Evolutionary conservation across 2,329 filamentous ascomycete species (phyloP).

Genomic region (Botrytis paeoniae): DNA sequence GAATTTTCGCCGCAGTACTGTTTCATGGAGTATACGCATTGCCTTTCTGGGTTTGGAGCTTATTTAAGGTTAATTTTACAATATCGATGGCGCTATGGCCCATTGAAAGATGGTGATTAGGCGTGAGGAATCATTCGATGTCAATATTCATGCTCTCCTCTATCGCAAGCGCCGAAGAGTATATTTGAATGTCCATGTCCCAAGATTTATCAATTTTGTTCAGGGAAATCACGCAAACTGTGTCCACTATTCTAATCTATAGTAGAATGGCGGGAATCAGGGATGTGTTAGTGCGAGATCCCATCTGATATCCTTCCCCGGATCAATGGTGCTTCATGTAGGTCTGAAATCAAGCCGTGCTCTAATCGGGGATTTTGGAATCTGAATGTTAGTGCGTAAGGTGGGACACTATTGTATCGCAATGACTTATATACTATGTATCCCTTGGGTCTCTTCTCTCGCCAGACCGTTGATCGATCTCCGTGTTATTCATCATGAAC

Average conservation of each 20-base stretch:
- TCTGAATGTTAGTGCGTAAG: not conserved
- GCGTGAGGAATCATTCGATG: not conserved
- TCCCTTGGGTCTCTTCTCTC: not conserved
- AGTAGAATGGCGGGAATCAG: not conserved
- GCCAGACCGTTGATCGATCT: not conserved
- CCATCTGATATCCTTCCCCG: not conserved
- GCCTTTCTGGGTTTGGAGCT: not conserved
- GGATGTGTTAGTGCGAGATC: not conserved
- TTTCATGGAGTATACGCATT: not conserved
- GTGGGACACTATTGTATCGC: not conserved
- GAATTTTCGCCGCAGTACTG: not conserved
- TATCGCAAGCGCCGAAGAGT: not conserved
- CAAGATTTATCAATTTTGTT: too few species aligned
- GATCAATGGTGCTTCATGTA: constrained; percentile 3
- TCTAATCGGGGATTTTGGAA: not conserved
- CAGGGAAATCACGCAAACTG: not conserved
- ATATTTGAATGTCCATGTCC: not conserved
- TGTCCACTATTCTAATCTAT: not conserved
- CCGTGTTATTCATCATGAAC: not conserved
- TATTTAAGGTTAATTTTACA: not conserved
- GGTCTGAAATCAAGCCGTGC: not conserved
- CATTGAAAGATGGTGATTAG: not conserved
- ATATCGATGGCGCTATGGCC: not conserved
- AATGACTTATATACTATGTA: constrained; percentile 2
- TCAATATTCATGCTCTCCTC: too few species aligned